Conservation (phyloP, 2,329 filamentous ascomycete species). For the Teratosphaeria zuluensis region DNA sequence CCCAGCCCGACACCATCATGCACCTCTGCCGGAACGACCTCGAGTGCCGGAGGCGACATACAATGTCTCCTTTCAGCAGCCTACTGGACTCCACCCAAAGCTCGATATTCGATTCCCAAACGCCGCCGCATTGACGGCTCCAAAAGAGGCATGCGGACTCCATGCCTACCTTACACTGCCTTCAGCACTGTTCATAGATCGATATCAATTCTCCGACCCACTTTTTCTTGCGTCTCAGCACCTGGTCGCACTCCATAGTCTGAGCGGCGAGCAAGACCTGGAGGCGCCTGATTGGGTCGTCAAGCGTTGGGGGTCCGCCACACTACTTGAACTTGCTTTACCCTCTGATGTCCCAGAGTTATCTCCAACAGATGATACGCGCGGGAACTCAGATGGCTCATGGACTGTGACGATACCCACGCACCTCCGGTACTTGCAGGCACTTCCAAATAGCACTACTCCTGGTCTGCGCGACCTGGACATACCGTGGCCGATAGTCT, state of each 20-base stretch:
- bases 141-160: slow-evolving; percentile 51
- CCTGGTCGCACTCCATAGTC: slow-evolving; percentile 55
- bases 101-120: slow-evolving; percentile 57
- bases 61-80: slow-evolving; percentile 52
- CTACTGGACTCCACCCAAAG: slow-evolving; percentile 75
- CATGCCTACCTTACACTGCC: slow-evolving; percentile 79
- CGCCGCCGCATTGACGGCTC: slow-evolving; percentile 35
- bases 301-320: slow-evolving; percentile 64
- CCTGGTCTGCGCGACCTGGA: slow-evolving; percentile 26
- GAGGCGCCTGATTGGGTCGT: slow-evolving; percentile 82
- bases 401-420: slow-evolving; percentile 68
- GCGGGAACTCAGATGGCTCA: too few species aligned
- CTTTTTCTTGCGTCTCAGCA: slow-evolving; percentile 77
- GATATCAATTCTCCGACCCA: slow-evolving; percentile 68
- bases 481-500: slow-evolving; percentile 74
- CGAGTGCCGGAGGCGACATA: slow-evolving; percentile 29
- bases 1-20: slow-evolving; percentile 60
- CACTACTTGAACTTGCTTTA: slow-evolving; percentile 61
- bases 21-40: background rate
- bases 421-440: slow-evolving; percentile 73
- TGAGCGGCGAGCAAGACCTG: slow-evolving; percentile 72
- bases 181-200: slow-evolving; percentile 71
- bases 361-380: too few species aligned
- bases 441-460: slow-evolving; percentile 25
- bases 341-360: slow-evolving; percentile 5